A percentile compares a stretch with the other conserved stretches of the same genome.
Conservation (phyloP, 1,139 yeast genomes). For the Geotrichum carabidarum region DNA sequence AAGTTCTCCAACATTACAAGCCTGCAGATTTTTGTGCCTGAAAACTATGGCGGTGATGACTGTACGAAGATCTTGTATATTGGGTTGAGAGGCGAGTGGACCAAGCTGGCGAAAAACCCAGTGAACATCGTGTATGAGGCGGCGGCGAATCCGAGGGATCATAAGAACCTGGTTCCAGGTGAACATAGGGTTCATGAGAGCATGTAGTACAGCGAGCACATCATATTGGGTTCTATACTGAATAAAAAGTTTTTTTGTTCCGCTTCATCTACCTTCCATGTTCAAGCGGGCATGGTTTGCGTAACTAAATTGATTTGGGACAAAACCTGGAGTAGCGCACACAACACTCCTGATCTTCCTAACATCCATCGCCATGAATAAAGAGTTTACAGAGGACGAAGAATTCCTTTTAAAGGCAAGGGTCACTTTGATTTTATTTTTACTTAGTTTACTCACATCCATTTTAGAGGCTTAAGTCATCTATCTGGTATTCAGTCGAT, state of each 20-base stretch:
- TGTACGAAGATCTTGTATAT: constrained; percentile 58
- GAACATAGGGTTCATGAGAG: constrained; percentile 24
- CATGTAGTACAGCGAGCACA: constrained; percentile 7
- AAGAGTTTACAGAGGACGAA: constrained; percentile 11
- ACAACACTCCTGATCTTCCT: not conserved
- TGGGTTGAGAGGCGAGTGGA: constrained; percentile 78
- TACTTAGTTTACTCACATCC: not conserved
- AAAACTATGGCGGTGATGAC: constrained; percentile 64
- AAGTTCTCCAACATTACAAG: constrained; percentile 66
- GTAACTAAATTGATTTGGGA: not conserved
- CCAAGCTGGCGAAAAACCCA: constrained; percentile 57
- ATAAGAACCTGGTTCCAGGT: constrained; percentile 49
- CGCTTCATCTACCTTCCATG: not conserved
- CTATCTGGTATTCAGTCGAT: constrained; percentile 33
- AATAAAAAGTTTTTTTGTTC: not conserved
- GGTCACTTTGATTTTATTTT: not conserved
- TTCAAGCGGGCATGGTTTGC: not conserved
- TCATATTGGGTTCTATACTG: not conserved
- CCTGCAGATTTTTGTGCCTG: constrained; percentile 61
- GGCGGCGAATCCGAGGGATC: constrained; percentile 91
- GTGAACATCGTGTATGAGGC: constrained; percentile 76
- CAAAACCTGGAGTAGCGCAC: not conserved
- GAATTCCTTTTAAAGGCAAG: constrained; percentile 10
- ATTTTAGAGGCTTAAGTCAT: constrained; percentile 28
- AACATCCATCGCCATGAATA: not conserved